Conservation (phyloP, 768 basidiomycete species). For the Lactarius pseudohatsudake region DNA sequence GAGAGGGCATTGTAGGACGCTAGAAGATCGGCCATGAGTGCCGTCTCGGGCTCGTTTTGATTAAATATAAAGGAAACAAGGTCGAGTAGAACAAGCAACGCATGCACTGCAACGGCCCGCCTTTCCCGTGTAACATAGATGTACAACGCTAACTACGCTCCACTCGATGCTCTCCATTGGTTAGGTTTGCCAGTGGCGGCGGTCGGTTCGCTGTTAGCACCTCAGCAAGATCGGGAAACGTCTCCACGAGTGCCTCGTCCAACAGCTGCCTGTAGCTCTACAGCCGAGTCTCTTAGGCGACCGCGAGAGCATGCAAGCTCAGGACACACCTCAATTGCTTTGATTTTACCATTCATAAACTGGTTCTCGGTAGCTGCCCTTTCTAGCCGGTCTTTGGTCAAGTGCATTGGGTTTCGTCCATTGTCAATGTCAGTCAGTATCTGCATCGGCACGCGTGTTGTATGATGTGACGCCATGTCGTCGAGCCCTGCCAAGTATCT, state of each 20-base stretch:
- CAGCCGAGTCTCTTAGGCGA: slow-evolving; percentile 8
- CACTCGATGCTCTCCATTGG: slow-evolving; percentile 17
- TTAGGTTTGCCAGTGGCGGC: not conserved
- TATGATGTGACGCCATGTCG: slow-evolving; percentile 59
- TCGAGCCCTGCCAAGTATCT: slow-evolving; percentile 65
- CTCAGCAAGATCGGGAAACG: slow-evolving; percentile 62
- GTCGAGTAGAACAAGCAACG: slow-evolving; percentile 1
- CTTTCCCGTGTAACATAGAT: not conserved
- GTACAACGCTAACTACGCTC: not conserved
- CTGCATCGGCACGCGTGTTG: slow-evolving; percentile 72
- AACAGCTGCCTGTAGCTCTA: slow-evolving; percentile 71
- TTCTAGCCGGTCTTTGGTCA: slow-evolving; percentile 78
- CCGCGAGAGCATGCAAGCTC: not conserved
- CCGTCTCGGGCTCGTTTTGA: not conserved
- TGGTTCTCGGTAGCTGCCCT: slow-evolving; percentile 86
- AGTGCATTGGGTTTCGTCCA: slow-evolving; percentile 73
- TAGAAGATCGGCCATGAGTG: slow-evolving; percentile 47
- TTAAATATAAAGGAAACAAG: slow-evolving; percentile 6
- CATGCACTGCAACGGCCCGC: slow-evolving; percentile 12
- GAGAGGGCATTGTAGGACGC: slow-evolving; percentile 44
- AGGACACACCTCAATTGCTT: slow-evolving; percentile 65
- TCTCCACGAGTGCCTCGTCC: slow-evolving; percentile 68
- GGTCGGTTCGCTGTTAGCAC: not conserved
- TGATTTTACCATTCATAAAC: slow-evolving; percentile 88
- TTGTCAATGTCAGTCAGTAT: slow-evolving; percentile 78